These are phyloP conservation scores for Arthrobotrys megalospora DNA, from an alignment of 2,329 filamentous ascomycete genomes.

Conservation along the genomic window DNA sequence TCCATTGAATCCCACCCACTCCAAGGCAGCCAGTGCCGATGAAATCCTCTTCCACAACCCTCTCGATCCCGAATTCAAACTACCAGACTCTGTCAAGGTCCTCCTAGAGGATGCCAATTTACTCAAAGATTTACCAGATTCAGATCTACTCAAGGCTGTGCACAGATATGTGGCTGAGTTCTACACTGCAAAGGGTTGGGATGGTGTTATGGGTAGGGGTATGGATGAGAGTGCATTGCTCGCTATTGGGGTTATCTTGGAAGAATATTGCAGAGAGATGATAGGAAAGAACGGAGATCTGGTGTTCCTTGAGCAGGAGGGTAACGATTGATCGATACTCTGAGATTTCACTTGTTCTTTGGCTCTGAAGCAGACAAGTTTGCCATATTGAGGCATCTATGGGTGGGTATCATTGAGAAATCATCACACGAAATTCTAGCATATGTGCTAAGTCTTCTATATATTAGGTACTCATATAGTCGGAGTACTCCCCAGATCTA, in stretches of 20 bases:
- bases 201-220: slow-evolving; percentile 70
- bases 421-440: background rate
- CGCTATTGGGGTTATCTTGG: slow-evolving; percentile 81
- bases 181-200: slow-evolving; percentile 70
- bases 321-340: slow-evolving; percentile 53
- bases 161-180: slow-evolving; percentile 79
- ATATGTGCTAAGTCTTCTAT: no score
- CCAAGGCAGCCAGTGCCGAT: slow-evolving; percentile 48
- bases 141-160: slow-evolving; percentile 78
- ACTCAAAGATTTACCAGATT: slow-evolving; percentile 74
- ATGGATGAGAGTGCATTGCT: slow-evolving; percentile 85
- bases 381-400: no score
- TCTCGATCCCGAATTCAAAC: slow-evolving; percentile 15
- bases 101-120: slow-evolving; percentile 26
- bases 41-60: slow-evolving; percentile 56
- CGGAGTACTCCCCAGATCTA: slow-evolving; percentile 42
- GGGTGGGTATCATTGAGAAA: slow-evolving; percentile 48
- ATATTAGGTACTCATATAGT: slow-evolving; percentile 27
- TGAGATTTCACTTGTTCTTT: no score
- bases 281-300: slow-evolving; percentile 78
- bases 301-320: slow-evolving; percentile 77
- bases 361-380: no score
- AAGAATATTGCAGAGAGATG: slow-evolving; percentile 76
- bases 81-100: slow-evolving; percentile 34
- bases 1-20: slow-evolving; percentile 24